phyloP scores from a whole-genome alignment of 2,329 filamentous ascomycete genomes.

The Hymenoscyphus linearis region DNA sequence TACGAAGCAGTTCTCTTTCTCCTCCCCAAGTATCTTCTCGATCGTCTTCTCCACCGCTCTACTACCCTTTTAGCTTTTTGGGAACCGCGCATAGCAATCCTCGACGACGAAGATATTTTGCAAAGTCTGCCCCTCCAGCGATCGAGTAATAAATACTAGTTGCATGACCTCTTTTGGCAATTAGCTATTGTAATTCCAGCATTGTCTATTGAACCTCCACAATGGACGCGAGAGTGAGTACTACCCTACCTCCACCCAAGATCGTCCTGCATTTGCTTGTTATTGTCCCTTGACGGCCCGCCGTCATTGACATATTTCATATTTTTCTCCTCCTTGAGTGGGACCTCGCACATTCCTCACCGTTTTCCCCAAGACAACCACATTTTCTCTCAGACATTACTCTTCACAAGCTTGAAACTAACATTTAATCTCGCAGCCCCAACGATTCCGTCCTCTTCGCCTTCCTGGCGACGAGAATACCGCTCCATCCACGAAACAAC shows the following conservation, averaged over 20 bases:
- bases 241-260: not conserved
- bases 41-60: slow-evolving; percentile 4
- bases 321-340: not conserved
- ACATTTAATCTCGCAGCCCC: slow-evolving; percentile 51
- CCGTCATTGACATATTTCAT: slow-evolving; percentile 1
- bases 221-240: slow-evolving; percentile 40
- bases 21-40: slow-evolving; percentile 4
- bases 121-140: slow-evolving; percentile 1
- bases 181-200: slow-evolving; percentile 19
- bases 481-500: slow-evolving; percentile 44
- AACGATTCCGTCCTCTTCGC: slow-evolving; percentile 57
- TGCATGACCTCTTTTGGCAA: slow-evolving; percentile 15
- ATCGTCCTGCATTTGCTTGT: slow-evolving; percentile 7
- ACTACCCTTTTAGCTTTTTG: slow-evolving; percentile 21
- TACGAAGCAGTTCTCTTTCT: slow-evolving; percentile 7
- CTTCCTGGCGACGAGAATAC: slow-evolving; percentile 67
- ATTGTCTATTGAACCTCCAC: slow-evolving; percentile 20
- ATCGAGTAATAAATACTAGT: slow-evolving; percentile 6
- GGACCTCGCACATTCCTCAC: slow-evolving; percentile 17
- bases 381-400: slow-evolving; percentile 14
- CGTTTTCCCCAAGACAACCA: slow-evolving; percentile 19
- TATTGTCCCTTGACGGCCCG: slow-evolving; percentile 7
- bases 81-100: slow-evolving; percentile 21
- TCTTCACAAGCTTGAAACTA: slow-evolving; percentile 14
- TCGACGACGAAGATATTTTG: slow-evolving; percentile 12